Evolutionary conservation across 2,329 filamentous ascomycete species (phyloP).

Genomic region (Monosporascus sp.): DNA sequence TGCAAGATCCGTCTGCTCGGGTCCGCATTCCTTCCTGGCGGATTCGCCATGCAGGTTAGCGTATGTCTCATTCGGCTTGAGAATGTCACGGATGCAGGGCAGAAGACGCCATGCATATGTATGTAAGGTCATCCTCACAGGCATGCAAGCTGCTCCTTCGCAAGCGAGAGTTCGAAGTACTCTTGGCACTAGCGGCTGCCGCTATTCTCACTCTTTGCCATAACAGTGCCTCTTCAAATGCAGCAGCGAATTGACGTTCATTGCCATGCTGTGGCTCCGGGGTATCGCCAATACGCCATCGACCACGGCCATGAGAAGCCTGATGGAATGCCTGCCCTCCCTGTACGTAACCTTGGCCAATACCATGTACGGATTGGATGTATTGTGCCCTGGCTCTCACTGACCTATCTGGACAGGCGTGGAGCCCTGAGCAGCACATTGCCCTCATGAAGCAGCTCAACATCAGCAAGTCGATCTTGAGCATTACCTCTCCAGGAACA

Average conservation of each 20-base stretch:
- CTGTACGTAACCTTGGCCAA: slow-evolving; percentile 16
- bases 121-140: no score
- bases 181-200: no score
- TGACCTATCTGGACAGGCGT: slow-evolving; percentile 23
- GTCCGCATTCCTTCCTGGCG: no score
- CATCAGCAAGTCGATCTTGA: slow-evolving; percentile 49
- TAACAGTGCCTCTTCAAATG: no score
- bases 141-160: no score
- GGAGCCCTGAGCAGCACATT: slow-evolving; percentile 42
- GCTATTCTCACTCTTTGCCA: no score
- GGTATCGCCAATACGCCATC: slow-evolving; percentile 35
- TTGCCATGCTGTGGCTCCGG: slow-evolving; percentile 39
- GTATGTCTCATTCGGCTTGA: no score
- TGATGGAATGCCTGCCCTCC: slow-evolving; percentile 46
- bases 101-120: no score
- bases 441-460: slow-evolving; percentile 43
- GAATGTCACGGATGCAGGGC: no score
- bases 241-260: slow-evolving; percentile 38
- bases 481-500: slow-evolving; percentile 49
- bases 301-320: slow-evolving; percentile 36
- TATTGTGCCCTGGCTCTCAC: background rate
- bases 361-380: background rate
- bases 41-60: no score
- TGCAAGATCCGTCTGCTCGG: no score
- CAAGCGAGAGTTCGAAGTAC: no score